These are phyloP conservation scores for Inosperma sp. DNA, from an alignment of 768 basidiomycete species.

Conservation along the genomic window DNA sequence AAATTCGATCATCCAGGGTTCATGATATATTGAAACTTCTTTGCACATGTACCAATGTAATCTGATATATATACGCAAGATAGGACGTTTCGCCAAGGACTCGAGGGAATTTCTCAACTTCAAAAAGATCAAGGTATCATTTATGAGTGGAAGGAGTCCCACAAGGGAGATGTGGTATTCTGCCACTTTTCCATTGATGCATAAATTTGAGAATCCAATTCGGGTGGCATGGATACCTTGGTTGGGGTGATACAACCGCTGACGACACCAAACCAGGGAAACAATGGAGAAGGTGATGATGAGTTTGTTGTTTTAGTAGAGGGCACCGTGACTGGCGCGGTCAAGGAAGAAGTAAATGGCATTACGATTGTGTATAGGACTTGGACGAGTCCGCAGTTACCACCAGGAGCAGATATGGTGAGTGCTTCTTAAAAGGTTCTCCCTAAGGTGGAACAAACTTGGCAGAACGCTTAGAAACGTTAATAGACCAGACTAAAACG, in stretches of 20 bases:
- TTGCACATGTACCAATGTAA: too few species aligned
- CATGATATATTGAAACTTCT: too few species aligned
- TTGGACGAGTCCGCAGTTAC: slow-evolving; percentile 7
- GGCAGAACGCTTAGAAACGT: not conserved
- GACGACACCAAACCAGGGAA: slow-evolving; percentile 14
- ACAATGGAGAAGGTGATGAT: slow-evolving; percentile 12
- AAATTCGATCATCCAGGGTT: too few species aligned
- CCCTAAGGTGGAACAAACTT: slow-evolving; percentile 3
- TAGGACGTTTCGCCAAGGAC: too few species aligned
- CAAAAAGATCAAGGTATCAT: slow-evolving; percentile 16
- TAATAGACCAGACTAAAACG: not conserved
- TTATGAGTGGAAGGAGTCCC: slow-evolving; percentile 7
- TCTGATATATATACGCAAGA: too few species aligned
- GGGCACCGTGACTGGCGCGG: slow-evolving; percentile 14
- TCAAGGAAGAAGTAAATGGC: slow-evolving; percentile 14
- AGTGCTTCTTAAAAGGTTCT: not conserved
- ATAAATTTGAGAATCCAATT: slow-evolving; percentile 1
- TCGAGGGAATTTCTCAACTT: too few species aligned
- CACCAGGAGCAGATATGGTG: slow-evolving; percentile 2
- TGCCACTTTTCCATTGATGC: slow-evolving; percentile 4
- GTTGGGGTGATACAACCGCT: not conserved
- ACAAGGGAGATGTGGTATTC: slow-evolving; percentile 3
- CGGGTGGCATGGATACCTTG: not conserved
- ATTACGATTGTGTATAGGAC: slow-evolving; percentile 10
- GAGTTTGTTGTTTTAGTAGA: slow-evolving; percentile 13